phyloP scores from a whole-genome alignment of 2,329 filamentous ascomycete species.

The Phaeophleospora eucalypticola region DNA sequence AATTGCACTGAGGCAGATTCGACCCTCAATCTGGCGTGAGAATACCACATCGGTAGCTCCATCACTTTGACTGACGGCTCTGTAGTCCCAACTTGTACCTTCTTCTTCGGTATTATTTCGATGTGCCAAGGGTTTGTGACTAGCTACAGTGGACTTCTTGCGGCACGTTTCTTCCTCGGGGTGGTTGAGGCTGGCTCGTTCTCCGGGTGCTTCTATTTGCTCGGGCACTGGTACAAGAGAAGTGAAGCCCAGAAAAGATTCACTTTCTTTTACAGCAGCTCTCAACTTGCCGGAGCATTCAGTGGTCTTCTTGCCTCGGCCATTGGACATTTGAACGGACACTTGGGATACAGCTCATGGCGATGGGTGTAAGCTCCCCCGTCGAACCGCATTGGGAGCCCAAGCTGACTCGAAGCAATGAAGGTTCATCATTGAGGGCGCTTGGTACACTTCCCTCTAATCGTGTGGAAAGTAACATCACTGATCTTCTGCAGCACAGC shows the following conservation, averaged over 20 bases:
- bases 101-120: background rate
- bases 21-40: constrained; percentile 1
- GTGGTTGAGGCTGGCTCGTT: background rate
- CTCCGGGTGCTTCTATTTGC: background rate
- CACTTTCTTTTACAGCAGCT: background rate
- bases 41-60: background rate
- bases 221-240: background rate
- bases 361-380: no score
- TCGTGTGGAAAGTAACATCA: background rate
- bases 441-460: background rate
- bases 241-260: background rate
- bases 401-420: no score
- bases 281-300: background rate
- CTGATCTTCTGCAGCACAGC: background rate
- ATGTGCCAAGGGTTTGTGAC: constrained; percentile 1
- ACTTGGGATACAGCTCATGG: background rate
- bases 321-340: background rate
- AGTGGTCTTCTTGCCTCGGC: background rate
- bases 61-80: background rate
- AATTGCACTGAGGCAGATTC: background rate
- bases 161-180: background rate
- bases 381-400: no score
- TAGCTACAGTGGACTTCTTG: background rate
- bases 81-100: background rate
- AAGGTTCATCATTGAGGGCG: background rate